Conservation (phyloP, 371 early-diverging fungal species). For the Haplosporangium sp. region DNA sequence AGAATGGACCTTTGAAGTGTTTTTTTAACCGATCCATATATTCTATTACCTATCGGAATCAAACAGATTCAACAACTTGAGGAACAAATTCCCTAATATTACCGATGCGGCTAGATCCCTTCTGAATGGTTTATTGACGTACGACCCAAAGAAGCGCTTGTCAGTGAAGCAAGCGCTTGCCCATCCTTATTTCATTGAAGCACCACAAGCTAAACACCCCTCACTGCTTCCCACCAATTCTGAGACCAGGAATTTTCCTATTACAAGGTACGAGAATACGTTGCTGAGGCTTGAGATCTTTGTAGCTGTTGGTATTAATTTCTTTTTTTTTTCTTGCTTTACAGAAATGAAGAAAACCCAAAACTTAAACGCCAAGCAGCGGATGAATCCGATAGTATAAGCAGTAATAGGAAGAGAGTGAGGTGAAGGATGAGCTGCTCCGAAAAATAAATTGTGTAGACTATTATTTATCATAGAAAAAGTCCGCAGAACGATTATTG, state of each 20-base stretch:
- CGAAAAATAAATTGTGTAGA: conserved; percentile 1
- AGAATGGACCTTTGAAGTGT: no score
- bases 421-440: conserved; percentile 8
- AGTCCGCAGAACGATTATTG: no score
- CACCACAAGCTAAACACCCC: conserved; percentile 72
- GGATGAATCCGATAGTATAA: conserved; percentile 38
- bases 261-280: conserved; percentile 19
- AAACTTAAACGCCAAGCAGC: conserved; percentile 42
- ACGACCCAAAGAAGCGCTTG: conserved; percentile 83
- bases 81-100: conserved; percentile 69
- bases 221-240: conserved; percentile 75
- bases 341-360: conserved; percentile 43
- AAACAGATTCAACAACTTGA: conserved; percentile 66
- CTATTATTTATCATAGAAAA: not conserved
- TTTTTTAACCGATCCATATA: not conserved
- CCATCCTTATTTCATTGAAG: conserved; percentile 83
- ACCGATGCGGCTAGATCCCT: conserved; percentile 76
- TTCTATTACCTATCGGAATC: not conserved
- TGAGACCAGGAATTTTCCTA: conserved; percentile 66
- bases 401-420: conserved; percentile 31
- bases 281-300: no score
- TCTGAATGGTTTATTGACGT: conserved; percentile 81
- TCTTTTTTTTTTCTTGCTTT: not conserved
- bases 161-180: conserved; percentile 78
- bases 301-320: not conserved